Evolutionary conservation across 2,329 filamentous ascomycete species (phyloP), one percentile per base, ranked within the genome.

Genomic region (Myrmaecium sp.): DNA sequence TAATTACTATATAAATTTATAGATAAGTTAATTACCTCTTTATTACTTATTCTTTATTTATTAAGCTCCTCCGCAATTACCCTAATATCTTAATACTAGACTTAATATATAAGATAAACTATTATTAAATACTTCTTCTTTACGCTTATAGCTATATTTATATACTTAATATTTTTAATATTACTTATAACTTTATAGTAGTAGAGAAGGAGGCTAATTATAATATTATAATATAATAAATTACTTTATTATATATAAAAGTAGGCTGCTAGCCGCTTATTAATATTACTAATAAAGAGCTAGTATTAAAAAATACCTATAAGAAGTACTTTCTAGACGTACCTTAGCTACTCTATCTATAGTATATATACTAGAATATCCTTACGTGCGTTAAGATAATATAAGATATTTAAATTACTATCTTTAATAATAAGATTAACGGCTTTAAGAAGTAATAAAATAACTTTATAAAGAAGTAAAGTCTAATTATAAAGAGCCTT

Each of bases 91-190:
- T 23, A 12, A 12, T 23, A 23, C 7, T 12, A 13, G 21, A 12
- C 7, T 13, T 7, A 13, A 13, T 13, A 23, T 11, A 12, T 12
- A 12, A 11, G 21, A 13, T 23, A 6, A 23, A 23, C 7, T 23
- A 23, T 23, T 23, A 23, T 23, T 23, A 23, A 12, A 23, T 6
- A 12, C 14, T 7, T 11, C 21, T 23, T n/a, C n/a, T n/a, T n/a
- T n/a, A n/a, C n/a, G n/a, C n/a, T n/a, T n/a, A n/a, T n/a, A n/a
- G n/a, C n/a, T n/a, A n/a, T n/a, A n/a, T n/a, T n/a, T n/a, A n/a
- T n/a, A n/a, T n/a, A n/a, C n/a, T n/a, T n/a, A n/a, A n/a, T n/a
- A n/a, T n/a, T n/a, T n/a, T n/a, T n/a, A n/a, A n/a, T n/a, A n/a
- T n/a, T n/a, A n/a, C n/a, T n/a, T n/a, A n/a, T n/a, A n/a, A n/a